A percentile compares a stretch with the other conserved stretches of the same genome.
phyloP scores from a whole-genome alignment of 805 yeast genomes.

The Teunomyces tritomae region DNA sequence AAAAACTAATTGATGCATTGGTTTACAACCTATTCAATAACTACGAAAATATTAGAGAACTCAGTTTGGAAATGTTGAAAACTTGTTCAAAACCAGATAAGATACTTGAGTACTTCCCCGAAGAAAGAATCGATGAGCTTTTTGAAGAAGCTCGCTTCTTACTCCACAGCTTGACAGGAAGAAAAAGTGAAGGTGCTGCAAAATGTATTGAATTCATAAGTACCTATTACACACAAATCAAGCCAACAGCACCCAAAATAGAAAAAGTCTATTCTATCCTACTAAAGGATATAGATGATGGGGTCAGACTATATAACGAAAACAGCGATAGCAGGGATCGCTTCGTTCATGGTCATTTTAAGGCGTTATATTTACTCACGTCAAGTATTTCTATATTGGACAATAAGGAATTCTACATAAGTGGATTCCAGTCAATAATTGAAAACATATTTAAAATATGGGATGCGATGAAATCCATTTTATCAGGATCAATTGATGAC shows the following conservation, averaged over 20 bases:
- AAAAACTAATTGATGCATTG: constrained; percentile 42
- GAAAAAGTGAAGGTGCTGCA: constrained; percentile 80
- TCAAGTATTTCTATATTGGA: neutral
- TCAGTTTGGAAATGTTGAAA: constrained; percentile 45
- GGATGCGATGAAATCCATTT: constrained; percentile 44
- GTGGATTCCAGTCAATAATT: constrained; percentile 14
- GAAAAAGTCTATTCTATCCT: neutral
- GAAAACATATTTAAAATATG: constrained; percentile 35
- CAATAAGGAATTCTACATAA: neutral
- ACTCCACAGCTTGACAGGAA: constrained; percentile 46
- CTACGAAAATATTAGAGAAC: constrained; percentile 71
- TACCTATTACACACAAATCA: constrained; percentile 5
- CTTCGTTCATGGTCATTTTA: constrained; percentile 64
- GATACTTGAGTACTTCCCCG: neutral
- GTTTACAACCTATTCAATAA: constrained; percentile 65
- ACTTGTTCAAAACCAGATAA: constrained; percentile 21
- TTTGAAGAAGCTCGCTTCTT: constrained; percentile 10
- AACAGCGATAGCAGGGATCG: neutral
- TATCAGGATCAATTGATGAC: constrained; percentile 55
- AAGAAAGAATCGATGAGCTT: neutral
- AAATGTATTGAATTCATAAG: constrained; percentile 55
- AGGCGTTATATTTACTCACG: constrained; percentile 51
- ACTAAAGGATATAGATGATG: neutral
- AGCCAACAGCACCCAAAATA: neutral
- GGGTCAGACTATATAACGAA: neutral